These are phyloP conservation scores for Xylariaceae sp. DNA, from an alignment of 2,329 filamentous ascomycete genomes.

Conservation along the genomic window DNA sequence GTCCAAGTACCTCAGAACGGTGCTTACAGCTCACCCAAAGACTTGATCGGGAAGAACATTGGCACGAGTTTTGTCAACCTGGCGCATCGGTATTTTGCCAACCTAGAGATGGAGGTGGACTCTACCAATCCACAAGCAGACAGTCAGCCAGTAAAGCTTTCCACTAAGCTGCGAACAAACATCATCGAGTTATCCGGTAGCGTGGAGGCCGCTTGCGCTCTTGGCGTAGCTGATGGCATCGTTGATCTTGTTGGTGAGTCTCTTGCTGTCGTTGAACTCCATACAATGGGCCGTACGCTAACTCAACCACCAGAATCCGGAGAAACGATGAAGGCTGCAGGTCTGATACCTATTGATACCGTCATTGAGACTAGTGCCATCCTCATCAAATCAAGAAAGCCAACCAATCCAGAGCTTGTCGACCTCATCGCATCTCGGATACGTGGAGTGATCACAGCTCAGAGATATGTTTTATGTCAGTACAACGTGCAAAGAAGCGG, in stretches of 20 bases:
- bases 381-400: conserved; percentile 84
- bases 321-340: conserved; percentile 96
- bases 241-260: conserved; percentile 90
- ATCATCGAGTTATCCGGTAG: conserved; percentile 94
- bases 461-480: conserved; percentile 91
- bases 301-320: conserved; percentile 74
- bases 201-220: conserved; percentile 92
- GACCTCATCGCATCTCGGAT: conserved; percentile 84
- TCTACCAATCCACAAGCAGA: conserved; percentile 37
- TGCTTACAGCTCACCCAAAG: conserved; percentile 62
- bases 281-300: conserved; percentile 1
- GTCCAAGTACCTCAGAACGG: conserved; percentile 96
- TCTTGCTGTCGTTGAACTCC: background rate
- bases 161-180: conserved; percentile 70
- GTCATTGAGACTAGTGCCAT: conserved; percentile 86
- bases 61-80: conserved; percentile 93
- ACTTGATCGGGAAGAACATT: conserved; percentile 88
- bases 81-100: conserved; percentile 77
- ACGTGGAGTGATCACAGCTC: conserved; percentile 88
- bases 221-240: conserved; percentile 95
- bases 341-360: conserved; percentile 90
- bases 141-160: conserved; percentile 29
- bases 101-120: conserved; percentile 62
- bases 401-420: conserved; percentile 76
- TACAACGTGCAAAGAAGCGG: conserved; percentile 82